Base-by-base conservation (phyloP, 2,329 filamentous ascomycete genomes). In the Calonectria montana region DNA sequence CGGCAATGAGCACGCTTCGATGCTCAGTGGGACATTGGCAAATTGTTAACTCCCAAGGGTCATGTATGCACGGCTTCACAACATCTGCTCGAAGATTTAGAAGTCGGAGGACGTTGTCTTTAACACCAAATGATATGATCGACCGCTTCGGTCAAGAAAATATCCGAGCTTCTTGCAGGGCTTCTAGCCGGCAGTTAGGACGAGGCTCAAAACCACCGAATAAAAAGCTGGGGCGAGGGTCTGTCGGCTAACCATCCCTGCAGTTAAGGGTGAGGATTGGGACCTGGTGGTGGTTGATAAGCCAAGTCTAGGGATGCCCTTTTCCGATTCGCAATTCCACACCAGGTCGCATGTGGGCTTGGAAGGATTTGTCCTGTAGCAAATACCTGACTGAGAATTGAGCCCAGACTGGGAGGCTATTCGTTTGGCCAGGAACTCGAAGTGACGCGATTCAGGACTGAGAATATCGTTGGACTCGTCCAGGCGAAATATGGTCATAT, bases 171-270 rank as follows among this genome's bases (percentile, higher is more conserved):
- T 41, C 65, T 16, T 31, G 61, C 16, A 27, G 65, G 9, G 65
- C 45, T 61, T 6, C 41, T 59, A 3, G 35, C 67, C 16, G 65
- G 65, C n/a, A 35, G 9, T 27, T 18, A 25, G n/a, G 43, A 66
- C 2, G 69, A 71, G 62, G 53, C 71, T 31, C 55, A 72, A 23
- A 25, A 9, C 25, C 50, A 73, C 37, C 43, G 37, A 55, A 45
- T 47, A 10, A 63, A 55, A 12, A 37, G n/a, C 16, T 27, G 45
- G 29, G 61, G 29, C 7, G 55, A 72, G 4, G 53, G 45, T 9
- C 29, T 47, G 21, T 69, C 65, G 3, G 47, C 39, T 13, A 57
- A 64, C 31, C 65, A 48, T n/a, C 71, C 64, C 27, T 73, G 57
- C 13, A 65, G 71, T 29, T 66, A 70, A 55, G 21, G 67, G n/a